Conservation (phyloP, 768 basidiomycete genomes). For the Boletus speciosus region DNA sequence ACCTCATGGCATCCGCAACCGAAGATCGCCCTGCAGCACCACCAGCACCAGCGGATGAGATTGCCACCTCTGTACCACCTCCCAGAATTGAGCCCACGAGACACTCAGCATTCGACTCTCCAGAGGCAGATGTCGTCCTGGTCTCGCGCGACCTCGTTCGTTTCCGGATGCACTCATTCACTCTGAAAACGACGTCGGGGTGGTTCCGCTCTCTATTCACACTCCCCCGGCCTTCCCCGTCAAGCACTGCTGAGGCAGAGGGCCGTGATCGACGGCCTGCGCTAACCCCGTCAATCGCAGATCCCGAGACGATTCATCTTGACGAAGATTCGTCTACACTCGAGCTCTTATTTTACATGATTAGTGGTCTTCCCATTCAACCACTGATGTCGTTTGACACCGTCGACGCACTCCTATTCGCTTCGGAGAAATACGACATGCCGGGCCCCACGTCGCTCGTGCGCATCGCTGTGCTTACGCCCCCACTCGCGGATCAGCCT, state of each 20-base stretch:
- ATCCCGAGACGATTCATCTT: slow-evolving; percentile 44
- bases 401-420: slow-evolving; percentile 56
- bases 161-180: slow-evolving; percentile 59
- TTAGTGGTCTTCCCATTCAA: slow-evolving; percentile 54
- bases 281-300: slow-evolving; percentile 8
- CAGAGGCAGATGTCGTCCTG: slow-evolving; percentile 55
- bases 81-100: slow-evolving; percentile 19
- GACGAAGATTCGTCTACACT: slow-evolving; percentile 56
- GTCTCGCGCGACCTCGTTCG: slow-evolving; percentile 45
- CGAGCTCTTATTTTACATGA: slow-evolving; percentile 56
- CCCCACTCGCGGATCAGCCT: slow-evolving; percentile 46
- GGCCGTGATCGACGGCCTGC: background rate
- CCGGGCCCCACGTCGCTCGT: slow-evolving; percentile 58
- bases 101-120: slow-evolving; percentile 51
- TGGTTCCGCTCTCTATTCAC: slow-evolving; percentile 57
- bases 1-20: slow-evolving; percentile 13
- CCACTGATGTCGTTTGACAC: slow-evolving; percentile 47
- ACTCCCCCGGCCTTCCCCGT: slow-evolving; percentile 41
- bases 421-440: slow-evolving; percentile 71
- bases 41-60: background rate
- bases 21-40: slow-evolving; percentile 6
- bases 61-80: background rate
- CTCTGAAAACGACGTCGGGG: slow-evolving; percentile 57
- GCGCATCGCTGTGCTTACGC: slow-evolving; percentile 54
- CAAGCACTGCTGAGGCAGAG: background rate